A percentile compares a stretch with the other conserved stretches of the same genome.
Conservation (phyloP, 371 early-diverging fungal species). For the Circinella umbellata region DNA sequence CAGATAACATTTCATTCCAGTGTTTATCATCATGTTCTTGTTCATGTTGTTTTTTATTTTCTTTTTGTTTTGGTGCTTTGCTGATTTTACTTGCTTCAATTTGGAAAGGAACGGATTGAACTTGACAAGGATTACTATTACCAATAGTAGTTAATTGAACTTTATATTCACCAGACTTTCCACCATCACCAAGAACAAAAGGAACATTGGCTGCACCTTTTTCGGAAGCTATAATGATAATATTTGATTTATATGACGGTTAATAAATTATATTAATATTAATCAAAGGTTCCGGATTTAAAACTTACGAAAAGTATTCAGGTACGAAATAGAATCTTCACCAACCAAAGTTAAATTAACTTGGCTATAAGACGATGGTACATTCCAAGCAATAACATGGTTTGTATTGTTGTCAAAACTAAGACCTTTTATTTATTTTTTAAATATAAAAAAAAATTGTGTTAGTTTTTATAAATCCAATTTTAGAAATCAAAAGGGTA, state of each 20-base stretch:
- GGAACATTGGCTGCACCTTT: constrained; percentile 22
- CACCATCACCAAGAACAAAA: constrained; percentile 13
- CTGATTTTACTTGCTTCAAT: constrained; percentile 11
- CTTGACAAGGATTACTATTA: constrained; percentile 22
- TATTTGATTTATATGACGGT: no score
- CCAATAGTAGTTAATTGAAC: constrained; percentile 27
- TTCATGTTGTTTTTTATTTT: neutral
- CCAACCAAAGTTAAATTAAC: constrained; percentile 38
- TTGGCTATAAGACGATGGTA: constrained; percentile 23
- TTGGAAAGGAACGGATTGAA: constrained; percentile 31
- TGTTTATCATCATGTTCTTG: neutral
- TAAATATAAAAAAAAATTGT: no score
- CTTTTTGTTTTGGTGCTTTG: constrained; percentile 4
- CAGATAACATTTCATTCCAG: constrained; percentile 3
- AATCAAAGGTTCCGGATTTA: no score
- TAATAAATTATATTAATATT: no score
- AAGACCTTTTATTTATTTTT: no score
- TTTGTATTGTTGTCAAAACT: constrained; percentile 34
- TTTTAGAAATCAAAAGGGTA: neutral
- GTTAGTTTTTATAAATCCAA: neutral
- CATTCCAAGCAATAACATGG: constrained; percentile 42
- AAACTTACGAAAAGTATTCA: constrained; percentile 39
- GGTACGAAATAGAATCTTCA: constrained; percentile 10
- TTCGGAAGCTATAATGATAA: neutral
- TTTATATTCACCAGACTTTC: constrained; percentile 26